These are phyloP conservation scores for Dissophora globulifera DNA, from an alignment of 192 early-diverging fungal species.

Conservation along the genomic window DNA sequence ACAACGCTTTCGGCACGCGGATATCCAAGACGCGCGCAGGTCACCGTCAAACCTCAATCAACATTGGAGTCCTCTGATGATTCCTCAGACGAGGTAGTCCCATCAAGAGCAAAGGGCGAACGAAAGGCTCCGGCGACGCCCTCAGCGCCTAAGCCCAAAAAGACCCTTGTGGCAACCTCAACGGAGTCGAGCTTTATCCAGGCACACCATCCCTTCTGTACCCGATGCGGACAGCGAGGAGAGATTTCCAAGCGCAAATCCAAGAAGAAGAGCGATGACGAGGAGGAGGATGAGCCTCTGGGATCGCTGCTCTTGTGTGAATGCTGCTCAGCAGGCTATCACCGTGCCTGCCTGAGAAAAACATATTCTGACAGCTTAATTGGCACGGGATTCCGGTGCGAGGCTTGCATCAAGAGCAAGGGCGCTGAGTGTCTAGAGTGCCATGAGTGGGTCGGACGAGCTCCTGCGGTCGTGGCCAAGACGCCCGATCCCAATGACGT, in stretches of 20 bases:
- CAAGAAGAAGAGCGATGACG: constrained; percentile 51
- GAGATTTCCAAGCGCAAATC: constrained; percentile 47
- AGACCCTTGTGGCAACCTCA: constrained; percentile 26
- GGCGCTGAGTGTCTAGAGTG: constrained; percentile 50
- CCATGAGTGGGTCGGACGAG: constrained; percentile 33
- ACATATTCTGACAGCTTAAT: constrained; percentile 30
- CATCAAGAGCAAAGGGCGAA: constrained; percentile 20
- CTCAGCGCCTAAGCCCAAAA: constrained; percentile 35
- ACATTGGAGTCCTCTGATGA: constrained; percentile 33
- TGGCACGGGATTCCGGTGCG: constrained; percentile 46
- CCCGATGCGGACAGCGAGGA: constrained; percentile 41
- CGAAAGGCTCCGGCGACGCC: constrained; percentile 27
- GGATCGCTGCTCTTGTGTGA: constrained; percentile 50
- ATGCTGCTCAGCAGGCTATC: constrained; percentile 49
- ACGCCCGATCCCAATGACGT: neutral
- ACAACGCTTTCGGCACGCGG: constrained; percentile 35
- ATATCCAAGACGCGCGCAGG: constrained; percentile 24
- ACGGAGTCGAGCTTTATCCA: constrained; percentile 41
- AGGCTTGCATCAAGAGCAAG: constrained; percentile 43
- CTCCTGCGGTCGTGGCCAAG: neutral
- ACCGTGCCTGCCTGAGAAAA: constrained; percentile 38
- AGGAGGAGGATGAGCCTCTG: constrained; percentile 48
- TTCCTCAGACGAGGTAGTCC: constrained; percentile 33
- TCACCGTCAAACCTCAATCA: constrained; percentile 21
- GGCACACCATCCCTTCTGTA: constrained; percentile 49